phyloP scores from a whole-genome alignment of 2,329 filamentous ascomycete species.

The Phyllachora maydis region DNA sequence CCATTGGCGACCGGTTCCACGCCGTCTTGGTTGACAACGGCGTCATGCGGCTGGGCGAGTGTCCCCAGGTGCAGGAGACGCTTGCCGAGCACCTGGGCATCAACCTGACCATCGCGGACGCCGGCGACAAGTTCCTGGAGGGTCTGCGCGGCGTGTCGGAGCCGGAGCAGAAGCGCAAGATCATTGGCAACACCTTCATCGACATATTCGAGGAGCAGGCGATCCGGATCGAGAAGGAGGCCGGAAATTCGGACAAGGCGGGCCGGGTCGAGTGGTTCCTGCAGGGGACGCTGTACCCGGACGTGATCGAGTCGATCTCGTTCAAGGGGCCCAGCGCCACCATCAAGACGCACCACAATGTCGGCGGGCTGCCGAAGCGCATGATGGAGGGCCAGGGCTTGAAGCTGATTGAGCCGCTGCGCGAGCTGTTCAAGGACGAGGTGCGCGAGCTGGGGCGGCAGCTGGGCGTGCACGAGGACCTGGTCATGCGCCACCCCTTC shows the following conservation, averaged over 20 bases:
- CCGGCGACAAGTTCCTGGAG: constrained; percentile 53
- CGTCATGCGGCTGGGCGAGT: constrained; percentile 65
- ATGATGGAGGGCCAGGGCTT: constrained; percentile 15
- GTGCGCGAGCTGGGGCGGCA: constrained; percentile 49
- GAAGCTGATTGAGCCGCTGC: constrained; percentile 5
- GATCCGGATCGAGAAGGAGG: constrained; percentile 44
- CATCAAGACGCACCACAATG: constrained; percentile 28
- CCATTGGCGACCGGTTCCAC: constrained; percentile 61
- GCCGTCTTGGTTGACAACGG: constrained; percentile 61
- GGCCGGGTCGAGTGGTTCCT: constrained; percentile 72
- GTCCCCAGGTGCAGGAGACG: constrained; percentile 58
- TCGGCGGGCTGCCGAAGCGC: constrained; percentile 18
- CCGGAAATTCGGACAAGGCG: constrained; percentile 42
- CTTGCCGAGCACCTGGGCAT: constrained; percentile 66
- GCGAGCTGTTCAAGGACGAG: constrained; percentile 53
- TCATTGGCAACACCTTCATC: constrained; percentile 53
- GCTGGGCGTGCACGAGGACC: constrained; percentile 50
- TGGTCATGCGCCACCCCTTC: constrained; percentile 64
- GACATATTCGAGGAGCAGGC: constrained; percentile 65
- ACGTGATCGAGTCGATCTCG: constrained; percentile 28
- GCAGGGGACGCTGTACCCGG: constrained; percentile 69
- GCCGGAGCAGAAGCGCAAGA: constrained; percentile 61
- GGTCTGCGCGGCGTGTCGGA: constrained; percentile 55
- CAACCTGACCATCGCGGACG: constrained; percentile 77
- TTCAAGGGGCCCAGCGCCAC: constrained; percentile 28